These are phyloP conservation scores for Lasiodiplodia theobromae DNA, from an alignment of 2,329 filamentous ascomycete genomes.

Conservation along the genomic window DNA sequence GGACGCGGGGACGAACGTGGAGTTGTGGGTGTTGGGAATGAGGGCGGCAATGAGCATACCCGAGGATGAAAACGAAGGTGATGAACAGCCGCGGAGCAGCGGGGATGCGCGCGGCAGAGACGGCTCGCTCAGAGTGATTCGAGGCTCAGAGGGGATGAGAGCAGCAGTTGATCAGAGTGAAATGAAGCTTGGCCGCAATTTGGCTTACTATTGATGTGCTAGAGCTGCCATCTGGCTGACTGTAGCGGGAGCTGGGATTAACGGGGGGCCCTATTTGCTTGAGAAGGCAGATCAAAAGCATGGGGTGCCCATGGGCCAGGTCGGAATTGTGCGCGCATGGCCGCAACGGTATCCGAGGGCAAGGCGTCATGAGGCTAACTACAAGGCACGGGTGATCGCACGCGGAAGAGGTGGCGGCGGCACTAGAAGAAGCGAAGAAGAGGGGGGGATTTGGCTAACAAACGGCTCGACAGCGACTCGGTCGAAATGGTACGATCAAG, in stretches of 20 bases:
- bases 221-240: neutral
- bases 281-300: conserved; percentile 17
- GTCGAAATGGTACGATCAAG: conserved; percentile 1
- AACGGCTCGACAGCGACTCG: neutral
- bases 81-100: conserved; percentile 11
- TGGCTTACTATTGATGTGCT: neutral
- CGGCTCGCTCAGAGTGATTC: neutral
- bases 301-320: neutral
- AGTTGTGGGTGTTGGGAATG: conserved; percentile 36
- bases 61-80: conserved; percentile 26
- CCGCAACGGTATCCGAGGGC: neutral
- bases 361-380: neutral
- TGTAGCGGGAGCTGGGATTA: neutral
- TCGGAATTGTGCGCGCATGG: neutral
- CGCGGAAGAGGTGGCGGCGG: neutral
- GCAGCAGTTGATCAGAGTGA: conserved; percentile 6
- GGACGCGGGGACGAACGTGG: conserved; percentile 33
- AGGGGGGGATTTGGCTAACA: neutral
- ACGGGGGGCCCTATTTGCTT: neutral
- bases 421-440: neutral
- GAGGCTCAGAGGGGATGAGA: neutral
- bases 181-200: conserved; percentile 24
- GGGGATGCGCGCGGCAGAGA: conserved; percentile 16
- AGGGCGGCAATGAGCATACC: conserved; percentile 9
- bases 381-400: neutral